Conservation (phyloP, 192 early-diverging fungal genomes). For the Allomyces macrogynus region DNA sequence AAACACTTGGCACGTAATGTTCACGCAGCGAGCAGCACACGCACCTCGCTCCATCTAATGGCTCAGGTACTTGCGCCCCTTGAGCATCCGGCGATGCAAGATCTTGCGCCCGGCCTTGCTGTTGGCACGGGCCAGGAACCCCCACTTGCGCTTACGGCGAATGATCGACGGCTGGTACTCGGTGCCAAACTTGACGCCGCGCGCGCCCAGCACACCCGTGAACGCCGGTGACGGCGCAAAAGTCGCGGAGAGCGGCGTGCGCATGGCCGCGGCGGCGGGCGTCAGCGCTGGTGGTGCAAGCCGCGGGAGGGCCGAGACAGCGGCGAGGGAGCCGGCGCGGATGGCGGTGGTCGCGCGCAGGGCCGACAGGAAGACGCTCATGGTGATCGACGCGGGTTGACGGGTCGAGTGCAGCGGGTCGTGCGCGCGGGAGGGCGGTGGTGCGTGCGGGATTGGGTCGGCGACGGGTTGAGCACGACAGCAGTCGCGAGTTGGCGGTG, state of each 20-base stretch:
- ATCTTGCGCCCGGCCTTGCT: constrained; percentile 60
- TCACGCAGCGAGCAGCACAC: too few species aligned
- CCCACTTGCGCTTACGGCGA: constrained; percentile 75
- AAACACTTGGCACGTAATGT: too few species aligned
- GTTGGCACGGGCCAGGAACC: constrained; percentile 64
- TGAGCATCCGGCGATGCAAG: constrained; percentile 50
- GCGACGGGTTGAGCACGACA: too few species aligned
- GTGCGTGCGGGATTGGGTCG: too few species aligned
- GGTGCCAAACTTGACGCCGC: constrained; percentile 49
- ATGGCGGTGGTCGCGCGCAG: too few species aligned
- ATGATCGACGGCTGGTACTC: constrained; percentile 84
- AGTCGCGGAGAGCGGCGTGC: constrained; percentile 17
- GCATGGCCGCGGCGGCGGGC: constrained; percentile 16
- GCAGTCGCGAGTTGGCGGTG: too few species aligned
- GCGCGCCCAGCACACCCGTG: constrained; percentile 3
- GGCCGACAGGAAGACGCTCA: too few species aligned
- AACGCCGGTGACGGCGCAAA: constrained; percentile 11
- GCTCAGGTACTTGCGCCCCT: constrained; percentile 72
- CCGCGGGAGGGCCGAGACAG: too few species aligned
- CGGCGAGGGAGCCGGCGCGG: too few species aligned
- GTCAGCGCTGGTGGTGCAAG: constrained; percentile 16
- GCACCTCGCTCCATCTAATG: constrained; percentile 26
- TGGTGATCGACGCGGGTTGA: too few species aligned
- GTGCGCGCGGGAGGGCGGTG: too few species aligned
- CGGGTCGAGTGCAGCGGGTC: too few species aligned